Evolutionary conservation across 345 rosid species (phyloP).

Genomic region (Arabidopsis thaliana): TAIR10.1 NC_003075.7:10405501-10406000

Average conservation of each 20-base stretch:
- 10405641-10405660: slow-evolving; percentile 46
- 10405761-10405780: slow-evolving; percentile 86
- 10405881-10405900: slow-evolving; percentile 13
- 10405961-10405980: slow-evolving; percentile 60
- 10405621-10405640: slow-evolving; percentile 55
- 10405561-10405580: slow-evolving; percentile 37
- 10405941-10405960: slow-evolving; percentile 68
- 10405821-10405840: background rate
- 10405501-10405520: background rate
- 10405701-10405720: slow-evolving; percentile 40
- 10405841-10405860: slow-evolving; percentile 22
- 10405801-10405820: slow-evolving; percentile 63
- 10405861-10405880: background rate
- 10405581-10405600: slow-evolving; percentile 68
- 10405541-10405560: slow-evolving; percentile 10
- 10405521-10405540: background rate
- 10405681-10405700: slow-evolving; percentile 57
- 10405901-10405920: slow-evolving; percentile 66
- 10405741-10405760: slow-evolving; percentile 44
- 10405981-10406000: slow-evolving; percentile 63
- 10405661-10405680: slow-evolving; percentile 40
- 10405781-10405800: slow-evolving; percentile 75
- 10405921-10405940: slow-evolving; percentile 56
- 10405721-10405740: slow-evolving; percentile 38
- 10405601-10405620: slow-evolving; percentile 43